Base-by-base conservation (phyloP, 2,329 filamentous ascomycete genomes). In the Dothideomycetidae sp. region DNA sequence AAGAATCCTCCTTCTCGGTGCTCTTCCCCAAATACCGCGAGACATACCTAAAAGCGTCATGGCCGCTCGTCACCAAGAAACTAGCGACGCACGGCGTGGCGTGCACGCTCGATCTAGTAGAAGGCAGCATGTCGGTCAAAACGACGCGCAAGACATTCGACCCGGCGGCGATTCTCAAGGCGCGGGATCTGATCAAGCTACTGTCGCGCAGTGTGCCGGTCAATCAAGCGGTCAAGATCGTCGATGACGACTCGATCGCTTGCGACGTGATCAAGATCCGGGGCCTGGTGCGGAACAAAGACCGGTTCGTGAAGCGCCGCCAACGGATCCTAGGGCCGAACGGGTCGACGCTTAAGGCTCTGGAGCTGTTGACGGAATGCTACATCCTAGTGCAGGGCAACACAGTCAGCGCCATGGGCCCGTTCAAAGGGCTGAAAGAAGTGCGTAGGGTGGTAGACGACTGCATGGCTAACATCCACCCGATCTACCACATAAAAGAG, bases 321-420 rank as follows among this genome's bases (percentile, higher is more conserved):
- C 90, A 98, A 62, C 71, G 90, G 40, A 90, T 98, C 41, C 68
- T 98, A 15, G 90, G 90, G 0, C 86, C 88, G 11, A 81, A 83
- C 46, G 90, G 88, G 26, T 84, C 81, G 33, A 98, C 90, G 2
- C 68, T 98, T 37, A 96, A 96, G 57, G 90, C 90, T 1, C 71
- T 98, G 17, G 85, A 96, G 59, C 71, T 96, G 2, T 71, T 98
- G 38, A 98, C 90, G 1, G 68, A 78, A 51, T 92, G 82, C 40
- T 94, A 96, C 58, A 81, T 98, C 37, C 71, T 96, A 29, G 90
- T 98, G 1, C 90, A 98, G 58, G 90, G 90, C 48, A 96, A 93
- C 59, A 96, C 90, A 0, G 90, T 98, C 17, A 76, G 78, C 1
- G 79, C 73, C 4, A 94, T 98, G 81, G 90, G 90, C 0, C 76